Evolutionary conservation across 176 grass and related monocot species (phyloP).

Genomic region (Hyparrhenia diplandra): DNA sequence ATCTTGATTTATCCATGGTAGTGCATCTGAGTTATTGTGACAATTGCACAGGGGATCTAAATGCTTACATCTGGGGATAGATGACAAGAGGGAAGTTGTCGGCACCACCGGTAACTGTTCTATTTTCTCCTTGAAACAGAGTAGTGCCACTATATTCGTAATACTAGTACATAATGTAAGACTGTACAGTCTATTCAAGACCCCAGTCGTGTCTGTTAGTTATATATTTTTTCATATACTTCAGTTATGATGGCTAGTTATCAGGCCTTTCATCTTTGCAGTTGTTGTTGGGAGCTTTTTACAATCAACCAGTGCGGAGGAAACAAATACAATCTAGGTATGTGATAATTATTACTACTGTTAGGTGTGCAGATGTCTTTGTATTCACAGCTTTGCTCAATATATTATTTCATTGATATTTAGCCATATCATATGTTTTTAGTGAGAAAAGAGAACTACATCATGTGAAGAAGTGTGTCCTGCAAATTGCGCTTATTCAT

Average conservation of each 20-base stretch:
- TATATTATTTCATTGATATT: conserved; percentile 23
- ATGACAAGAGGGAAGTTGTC: conserved; percentile 85
- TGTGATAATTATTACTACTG: neutral
- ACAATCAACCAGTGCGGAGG: conserved; percentile 90
- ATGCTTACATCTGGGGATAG: conserved; percentile 87
- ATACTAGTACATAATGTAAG: conserved; percentile 8
- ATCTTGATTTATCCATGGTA: conserved; percentile 28
- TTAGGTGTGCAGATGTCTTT: conserved; percentile 7
- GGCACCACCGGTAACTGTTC: conserved; percentile 74
- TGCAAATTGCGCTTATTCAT: conserved; percentile 72
- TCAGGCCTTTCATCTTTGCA: conserved; percentile 36
- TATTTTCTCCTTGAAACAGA: conserved; percentile 24
- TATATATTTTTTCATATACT: neutral
- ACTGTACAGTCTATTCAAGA: neutral
- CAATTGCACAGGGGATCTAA: conserved; percentile 69
- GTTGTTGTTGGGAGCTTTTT: conserved; percentile 87
- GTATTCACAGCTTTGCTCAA: conserved; percentile 15
- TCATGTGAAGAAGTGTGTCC: conserved; percentile 76
- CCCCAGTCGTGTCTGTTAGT: neutral
- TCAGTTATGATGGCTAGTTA: neutral
- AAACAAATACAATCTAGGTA: conserved; percentile 90
- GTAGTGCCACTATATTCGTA: neutral
- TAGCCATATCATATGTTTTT: conserved; percentile 39
- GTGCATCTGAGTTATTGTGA: conserved; percentile 34
- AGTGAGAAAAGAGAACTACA: conserved; percentile 75